phyloP scores from a whole-genome alignment of 2,329 filamentous ascomycete species.

The Colletotrichum sp. region DNA sequence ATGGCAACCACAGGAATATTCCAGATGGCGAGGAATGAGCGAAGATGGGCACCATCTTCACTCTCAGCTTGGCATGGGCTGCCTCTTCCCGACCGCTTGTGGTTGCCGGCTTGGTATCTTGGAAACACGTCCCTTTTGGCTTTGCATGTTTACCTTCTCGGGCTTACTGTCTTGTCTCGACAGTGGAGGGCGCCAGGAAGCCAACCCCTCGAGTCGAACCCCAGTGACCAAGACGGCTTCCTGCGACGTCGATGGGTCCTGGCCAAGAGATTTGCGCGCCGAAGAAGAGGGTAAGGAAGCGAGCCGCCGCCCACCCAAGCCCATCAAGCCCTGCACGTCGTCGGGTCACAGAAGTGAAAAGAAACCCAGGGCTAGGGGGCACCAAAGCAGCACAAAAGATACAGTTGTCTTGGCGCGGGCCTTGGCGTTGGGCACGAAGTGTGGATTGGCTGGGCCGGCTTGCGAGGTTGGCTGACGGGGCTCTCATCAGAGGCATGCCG shows the following conservation, averaged over 20 bases:
- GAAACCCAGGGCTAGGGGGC: background rate
- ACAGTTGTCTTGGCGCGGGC: constrained; percentile 5
- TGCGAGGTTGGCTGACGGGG: background rate
- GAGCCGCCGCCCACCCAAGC: background rate
- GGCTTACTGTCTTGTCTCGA: background rate
- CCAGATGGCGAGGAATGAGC: constrained; percentile 1
- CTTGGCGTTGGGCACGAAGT: constrained; percentile 19
- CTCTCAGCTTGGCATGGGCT: constrained; percentile 17
- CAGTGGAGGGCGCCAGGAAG: background rate
- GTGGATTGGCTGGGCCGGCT: constrained; percentile 10
- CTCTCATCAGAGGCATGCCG: background rate
- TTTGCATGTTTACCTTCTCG: background rate
- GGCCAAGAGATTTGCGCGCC: constrained; percentile 18
- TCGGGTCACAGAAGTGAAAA: background rate
- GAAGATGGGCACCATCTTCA: background rate
- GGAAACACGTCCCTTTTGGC: background rate
- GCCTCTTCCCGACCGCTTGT: constrained; percentile 20
- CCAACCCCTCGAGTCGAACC: background rate
- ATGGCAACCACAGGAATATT: background rate
- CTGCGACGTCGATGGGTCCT: constrained; percentile 7
- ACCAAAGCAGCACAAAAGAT: background rate
- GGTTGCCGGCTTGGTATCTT: constrained; percentile 21
- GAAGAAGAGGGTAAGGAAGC: background rate
- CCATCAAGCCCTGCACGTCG: background rate
- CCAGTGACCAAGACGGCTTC: constrained; percentile 9